Conservation (phyloP, 495 filamentous ascomycete species). For the Pseudevernia furfuracea region DNA sequence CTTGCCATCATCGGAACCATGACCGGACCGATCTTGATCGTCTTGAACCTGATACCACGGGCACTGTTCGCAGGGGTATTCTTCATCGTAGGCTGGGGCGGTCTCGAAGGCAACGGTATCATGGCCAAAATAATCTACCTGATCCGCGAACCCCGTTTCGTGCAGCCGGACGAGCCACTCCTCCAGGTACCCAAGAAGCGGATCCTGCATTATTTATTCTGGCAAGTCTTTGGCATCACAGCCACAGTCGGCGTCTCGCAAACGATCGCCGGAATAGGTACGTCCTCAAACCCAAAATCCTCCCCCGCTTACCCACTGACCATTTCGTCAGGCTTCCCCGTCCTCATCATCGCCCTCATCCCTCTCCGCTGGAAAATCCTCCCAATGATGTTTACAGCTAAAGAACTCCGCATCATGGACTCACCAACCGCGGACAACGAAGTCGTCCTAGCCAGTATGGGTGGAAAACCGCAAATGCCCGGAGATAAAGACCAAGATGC, state of each 20-base stretch:
- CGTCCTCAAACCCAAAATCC: background rate
- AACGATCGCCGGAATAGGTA: slow-evolving; percentile 37
- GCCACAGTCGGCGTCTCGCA: slow-evolving; percentile 37
- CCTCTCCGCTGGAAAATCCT: slow-evolving; percentile 33
- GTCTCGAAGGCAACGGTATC: slow-evolving; percentile 33
- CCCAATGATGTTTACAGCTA: slow-evolving; percentile 32
- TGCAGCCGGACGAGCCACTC: slow-evolving; percentile 32
- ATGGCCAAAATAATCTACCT: slow-evolving; percentile 35
- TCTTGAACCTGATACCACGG: slow-evolving; percentile 38
- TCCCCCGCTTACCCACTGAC: slow-evolving; percentile 6
- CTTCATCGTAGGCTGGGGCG: slow-evolving; percentile 37
- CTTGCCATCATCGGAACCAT: slow-evolving; percentile 39
- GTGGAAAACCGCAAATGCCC: slow-evolving; percentile 29
- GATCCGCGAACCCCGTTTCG: slow-evolving; percentile 29
- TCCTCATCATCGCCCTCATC: slow-evolving; percentile 37
- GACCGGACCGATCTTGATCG: slow-evolving; percentile 38
- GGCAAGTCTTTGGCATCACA: slow-evolving; percentile 32
- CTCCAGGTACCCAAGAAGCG: slow-evolving; percentile 26
- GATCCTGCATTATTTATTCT: slow-evolving; percentile 31
- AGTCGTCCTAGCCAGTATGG: slow-evolving; percentile 30
- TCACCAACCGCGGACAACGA: slow-evolving; percentile 30
- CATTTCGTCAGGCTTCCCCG: slow-evolving; percentile 32
- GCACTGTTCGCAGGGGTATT: slow-evolving; percentile 39
- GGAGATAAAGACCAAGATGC: slow-evolving; percentile 7
- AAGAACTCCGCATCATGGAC: slow-evolving; percentile 37